These are phyloP conservation scores for Allium cepa DNA, from an alignment of 106 monocot species.

Conservation along the genomic window DNA sequence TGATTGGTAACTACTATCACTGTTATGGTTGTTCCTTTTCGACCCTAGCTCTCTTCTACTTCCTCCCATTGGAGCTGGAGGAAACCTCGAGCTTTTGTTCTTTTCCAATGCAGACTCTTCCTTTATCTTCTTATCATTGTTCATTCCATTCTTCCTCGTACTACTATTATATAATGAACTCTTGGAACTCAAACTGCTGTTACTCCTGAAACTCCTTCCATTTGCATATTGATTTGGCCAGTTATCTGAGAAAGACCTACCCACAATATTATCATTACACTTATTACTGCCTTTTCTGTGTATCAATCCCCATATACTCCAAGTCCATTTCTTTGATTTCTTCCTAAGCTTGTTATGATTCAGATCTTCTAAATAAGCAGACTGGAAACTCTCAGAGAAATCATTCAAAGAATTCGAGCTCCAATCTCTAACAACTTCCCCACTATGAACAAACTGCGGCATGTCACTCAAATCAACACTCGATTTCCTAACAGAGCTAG, in stretches of 20 bases:
- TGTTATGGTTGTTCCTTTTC: slow-evolving; percentile 8
- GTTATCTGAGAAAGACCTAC: slow-evolving; percentile 39
- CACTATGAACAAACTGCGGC: background rate
- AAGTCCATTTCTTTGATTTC: slow-evolving; percentile 70
- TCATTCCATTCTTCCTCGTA: slow-evolving; percentile 32
- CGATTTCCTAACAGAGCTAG: slow-evolving; percentile 38
- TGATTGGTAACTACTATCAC: slow-evolving; percentile 18
- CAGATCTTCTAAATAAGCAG: slow-evolving; percentile 23
- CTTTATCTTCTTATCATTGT: slow-evolving; percentile 45
- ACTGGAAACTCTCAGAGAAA: slow-evolving; percentile 50
- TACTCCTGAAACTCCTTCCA: slow-evolving; percentile 46
- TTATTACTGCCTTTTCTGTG: slow-evolving; percentile 24
- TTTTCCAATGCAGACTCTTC: slow-evolving; percentile 53
- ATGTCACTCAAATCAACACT: slow-evolving; percentile 13
- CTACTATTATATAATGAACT: slow-evolving; percentile 10
- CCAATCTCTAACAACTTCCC: slow-evolving; percentile 42
- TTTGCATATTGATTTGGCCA: slow-evolving; percentile 24
- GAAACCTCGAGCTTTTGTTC: slow-evolving; percentile 60
- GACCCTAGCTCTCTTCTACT: slow-evolving; percentile 19
- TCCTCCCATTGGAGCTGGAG: slow-evolving; percentile 54
- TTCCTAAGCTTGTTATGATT: slow-evolving; percentile 20
- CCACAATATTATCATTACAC: slow-evolving; percentile 13
- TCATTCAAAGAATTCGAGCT: slow-evolving; percentile 46
- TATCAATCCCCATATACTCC: slow-evolving; percentile 78
- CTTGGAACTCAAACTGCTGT: slow-evolving; percentile 61